Evolutionary conservation across 208 protist species (phyloP).

Genomic region (Ichthyophonus hoferi): DNA sequence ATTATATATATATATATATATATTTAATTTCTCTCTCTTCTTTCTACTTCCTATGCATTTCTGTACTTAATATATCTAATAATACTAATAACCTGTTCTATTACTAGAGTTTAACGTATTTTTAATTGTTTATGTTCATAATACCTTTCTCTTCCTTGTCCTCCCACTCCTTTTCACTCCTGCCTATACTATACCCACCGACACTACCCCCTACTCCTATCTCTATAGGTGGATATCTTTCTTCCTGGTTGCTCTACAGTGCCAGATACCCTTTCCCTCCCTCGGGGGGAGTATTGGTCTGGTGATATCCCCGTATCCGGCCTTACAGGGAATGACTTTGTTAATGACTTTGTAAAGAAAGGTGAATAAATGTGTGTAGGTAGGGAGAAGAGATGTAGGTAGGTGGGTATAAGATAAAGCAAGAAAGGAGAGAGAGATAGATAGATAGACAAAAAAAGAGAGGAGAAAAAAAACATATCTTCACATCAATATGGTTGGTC

Average conservation of each 20-base stretch:
- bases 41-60: too few species aligned
- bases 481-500: too few species aligned
- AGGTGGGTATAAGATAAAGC: neutral
- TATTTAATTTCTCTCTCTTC: too few species aligned
- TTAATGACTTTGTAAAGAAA: neutral
- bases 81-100: too few species aligned
- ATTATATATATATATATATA: too few species aligned
- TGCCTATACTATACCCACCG: neutral
- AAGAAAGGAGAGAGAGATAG: neutral
- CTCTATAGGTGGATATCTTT: neutral
- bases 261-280: neutral
- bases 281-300: neutral
- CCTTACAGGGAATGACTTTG: neutral
- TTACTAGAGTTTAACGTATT: too few species aligned
- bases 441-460: too few species aligned
- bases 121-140: too few species aligned
- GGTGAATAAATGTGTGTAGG: neutral
- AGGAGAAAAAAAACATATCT: too few species aligned
- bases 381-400: neutral
- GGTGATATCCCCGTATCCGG: neutral
- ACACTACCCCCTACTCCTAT: neutral
- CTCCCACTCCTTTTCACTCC: neutral
- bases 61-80: too few species aligned
- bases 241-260: neutral
- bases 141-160: neutral